phyloP scores from a whole-genome alignment of 2,329 filamentous ascomycete genomes.

The Colletotrichum neosansevieriae region DNA sequence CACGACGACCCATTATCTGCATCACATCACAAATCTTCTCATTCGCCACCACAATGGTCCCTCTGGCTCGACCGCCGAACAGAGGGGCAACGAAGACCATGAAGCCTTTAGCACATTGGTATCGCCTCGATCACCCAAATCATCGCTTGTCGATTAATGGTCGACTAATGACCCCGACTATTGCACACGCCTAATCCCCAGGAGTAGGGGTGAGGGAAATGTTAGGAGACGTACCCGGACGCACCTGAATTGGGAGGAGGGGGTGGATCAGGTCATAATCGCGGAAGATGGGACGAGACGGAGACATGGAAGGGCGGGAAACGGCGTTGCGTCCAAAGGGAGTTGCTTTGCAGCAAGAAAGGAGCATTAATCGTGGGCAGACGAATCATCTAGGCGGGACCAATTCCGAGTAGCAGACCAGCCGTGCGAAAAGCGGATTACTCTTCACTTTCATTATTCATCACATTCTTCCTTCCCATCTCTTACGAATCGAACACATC shows the following conservation, averaged over 20 bases:
- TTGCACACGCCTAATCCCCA: conserved; percentile 11
- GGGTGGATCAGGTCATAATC: conserved; percentile 29
- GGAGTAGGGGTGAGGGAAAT: conserved; percentile 1
- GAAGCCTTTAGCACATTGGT: conserved; percentile 26
- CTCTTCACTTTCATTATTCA: conserved; percentile 33
- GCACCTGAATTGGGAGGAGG: conserved; percentile 35
- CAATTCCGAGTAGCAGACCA: conserved; percentile 12
- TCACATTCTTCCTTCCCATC: conserved; percentile 31
- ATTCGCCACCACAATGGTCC: conserved; percentile 24
- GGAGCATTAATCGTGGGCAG: conserved; percentile 16
- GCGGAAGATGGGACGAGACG: conserved; percentile 33
- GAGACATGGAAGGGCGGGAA: neutral
- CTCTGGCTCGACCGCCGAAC: conserved; percentile 13
- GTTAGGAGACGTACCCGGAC: conserved; percentile 29
- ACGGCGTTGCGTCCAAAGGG: conserved; percentile 7
- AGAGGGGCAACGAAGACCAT: conserved; percentile 38
- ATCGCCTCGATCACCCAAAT: conserved; percentile 13
- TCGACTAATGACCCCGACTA: conserved; percentile 18
- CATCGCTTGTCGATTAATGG: conserved; percentile 5
- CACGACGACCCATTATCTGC: conserved; percentile 34
- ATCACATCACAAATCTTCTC: conserved; percentile 31
- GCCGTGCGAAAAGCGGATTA: conserved; percentile 33
- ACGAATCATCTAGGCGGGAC: conserved; percentile 19
- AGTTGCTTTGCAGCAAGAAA: conserved; percentile 27
- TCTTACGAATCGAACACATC: conserved; percentile 28